These are phyloP conservation scores for Skeletonema menzelii DNA, from an alignment of 108 stramenopile species.

Conservation along the genomic window DNA sequence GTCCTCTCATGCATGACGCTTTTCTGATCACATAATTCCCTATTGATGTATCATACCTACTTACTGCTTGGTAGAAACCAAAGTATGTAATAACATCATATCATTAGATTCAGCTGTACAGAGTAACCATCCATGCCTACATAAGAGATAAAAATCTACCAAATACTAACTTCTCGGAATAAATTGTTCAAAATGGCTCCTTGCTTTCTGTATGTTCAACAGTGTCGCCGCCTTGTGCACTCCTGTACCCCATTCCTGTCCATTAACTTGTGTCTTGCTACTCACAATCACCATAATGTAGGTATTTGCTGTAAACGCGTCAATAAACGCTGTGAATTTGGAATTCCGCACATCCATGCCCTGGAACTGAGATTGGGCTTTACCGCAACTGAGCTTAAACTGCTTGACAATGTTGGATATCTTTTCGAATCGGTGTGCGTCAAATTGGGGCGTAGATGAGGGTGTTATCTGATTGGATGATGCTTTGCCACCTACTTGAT, in stretches of 20 bases:
- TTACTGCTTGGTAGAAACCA: no score
- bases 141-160: background rate
- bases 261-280: constrained; percentile 50
- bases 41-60: no score
- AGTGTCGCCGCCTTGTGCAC: constrained; percentile 88
- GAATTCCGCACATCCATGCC: constrained; percentile 96
- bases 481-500: constrained; percentile 8
- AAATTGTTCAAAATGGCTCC: constrained; percentile 91
- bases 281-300: constrained; percentile 98
- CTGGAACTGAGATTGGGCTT: constrained; percentile 94
- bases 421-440: constrained; percentile 99
- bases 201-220: constrained; percentile 93
- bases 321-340: constrained; percentile 92
- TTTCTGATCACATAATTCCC: no score
- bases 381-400: constrained; percentile 97
- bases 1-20: no score
- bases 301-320: constrained; percentile 95
- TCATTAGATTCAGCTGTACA: no score
- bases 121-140: no score
- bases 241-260: constrained; percentile 30
- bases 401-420: constrained; percentile 99
- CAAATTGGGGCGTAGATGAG: constrained; percentile 74
- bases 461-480: constrained; percentile 10
- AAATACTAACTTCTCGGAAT: constrained; percentile 66
- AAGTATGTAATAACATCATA: no score